Evolutionary conservation across 2,329 filamentous ascomycete species (phyloP), one percentile per base, ranked within the genome.

Genomic region (Apiospora arundinis): DNA sequence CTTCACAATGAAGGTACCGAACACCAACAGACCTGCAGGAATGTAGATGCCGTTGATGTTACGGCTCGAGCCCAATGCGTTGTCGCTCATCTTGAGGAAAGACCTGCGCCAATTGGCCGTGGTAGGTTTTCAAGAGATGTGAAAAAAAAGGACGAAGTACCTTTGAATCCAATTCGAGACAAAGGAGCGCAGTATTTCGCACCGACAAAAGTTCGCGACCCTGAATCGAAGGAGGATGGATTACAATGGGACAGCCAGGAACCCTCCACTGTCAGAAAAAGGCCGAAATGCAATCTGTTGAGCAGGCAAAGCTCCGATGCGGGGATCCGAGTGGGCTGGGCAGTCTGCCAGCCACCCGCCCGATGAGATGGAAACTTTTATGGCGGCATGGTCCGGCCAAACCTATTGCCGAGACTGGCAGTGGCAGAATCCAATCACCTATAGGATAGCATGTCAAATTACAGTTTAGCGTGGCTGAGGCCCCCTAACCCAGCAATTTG

Each of bases 11-110:
- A 90, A 87, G 60, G 90, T 92, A 77, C 94, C 94, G 69, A 94
- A 82, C 72, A 98, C 85, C 72, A 97, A 84, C 46, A 97, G 88
- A 72, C 88, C 90, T n/a, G 91, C 92, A 74, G 95, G 95, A 78
- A 97, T 92, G 82, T 95, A 95, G 77, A 97, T 89, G 79, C 92
- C 93, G 82, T 94, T 90, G 80, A 95, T 83, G 79, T 92, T 94
- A 78, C 91, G 86, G 75, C 87, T 86, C 74, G 91, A 87, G 67
- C 87, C 77, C 68, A 85, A 77, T n/a, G 85, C 82, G 14, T 71
- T 67, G 28, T 82, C 80, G 68, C 80, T 75, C 84, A 84, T 84
- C 69, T 73, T 82, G 74, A 71, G 32, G 69, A 69, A 67, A 49
- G 63, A 52, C 9, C 56, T 11, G 56, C 18, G 32, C 56, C 56